A percentile compares a stretch with the other conserved stretches of the same genome.
phyloP scores from a whole-genome alignment of 1,139 yeast genomes.

The Yamadazyma atmosphaerica region DNA sequence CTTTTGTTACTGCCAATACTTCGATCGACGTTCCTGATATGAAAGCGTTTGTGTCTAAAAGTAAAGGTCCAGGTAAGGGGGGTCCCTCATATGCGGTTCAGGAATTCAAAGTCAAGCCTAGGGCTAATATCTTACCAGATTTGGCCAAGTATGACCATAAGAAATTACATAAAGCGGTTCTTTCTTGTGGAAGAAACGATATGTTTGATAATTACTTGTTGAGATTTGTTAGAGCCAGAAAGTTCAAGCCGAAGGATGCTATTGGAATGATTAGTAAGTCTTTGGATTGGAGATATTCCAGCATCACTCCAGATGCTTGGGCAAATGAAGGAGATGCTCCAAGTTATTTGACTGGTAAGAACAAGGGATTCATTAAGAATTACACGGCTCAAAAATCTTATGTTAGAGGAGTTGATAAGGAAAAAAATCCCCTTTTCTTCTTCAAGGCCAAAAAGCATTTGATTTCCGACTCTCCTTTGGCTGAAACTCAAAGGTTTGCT shows the following conservation, averaged over 20 bases:
- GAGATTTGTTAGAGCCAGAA: slow-evolving; percentile 46
- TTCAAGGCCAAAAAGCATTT: slow-evolving; percentile 44
- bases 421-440: slow-evolving; percentile 38
- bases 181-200: slow-evolving; percentile 28
- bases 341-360: slow-evolving; percentile 30
- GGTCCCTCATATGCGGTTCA: slow-evolving; percentile 4
- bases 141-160: slow-evolving; percentile 25
- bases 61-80: not conserved
- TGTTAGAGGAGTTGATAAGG: slow-evolving; percentile 40
- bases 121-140: slow-evolving; percentile 17
- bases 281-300: slow-evolving; percentile 37
- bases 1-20: slow-evolving; percentile 42
- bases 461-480: slow-evolving; percentile 38
- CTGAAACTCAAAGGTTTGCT: slow-evolving; percentile 42
- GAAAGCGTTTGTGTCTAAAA: slow-evolving; percentile 12
- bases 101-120: slow-evolving; percentile 19
- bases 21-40: slow-evolving; percentile 27
- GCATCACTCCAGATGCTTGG: slow-evolving; percentile 32
- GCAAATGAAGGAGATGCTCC: slow-evolving; percentile 40
- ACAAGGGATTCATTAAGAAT: slow-evolving; percentile 39
- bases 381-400: slow-evolving; percentile 40
- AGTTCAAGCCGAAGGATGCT: slow-evolving; percentile 35
- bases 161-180: slow-evolving; percentile 27
- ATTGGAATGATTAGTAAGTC: slow-evolving; percentile 38
- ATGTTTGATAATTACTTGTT: slow-evolving; percentile 36